These are phyloP conservation scores for Cutaneotrichosporon cavernicola DNA, from an alignment of 1,284 basidiomycete genomes.

Conservation along the genomic window DNA sequence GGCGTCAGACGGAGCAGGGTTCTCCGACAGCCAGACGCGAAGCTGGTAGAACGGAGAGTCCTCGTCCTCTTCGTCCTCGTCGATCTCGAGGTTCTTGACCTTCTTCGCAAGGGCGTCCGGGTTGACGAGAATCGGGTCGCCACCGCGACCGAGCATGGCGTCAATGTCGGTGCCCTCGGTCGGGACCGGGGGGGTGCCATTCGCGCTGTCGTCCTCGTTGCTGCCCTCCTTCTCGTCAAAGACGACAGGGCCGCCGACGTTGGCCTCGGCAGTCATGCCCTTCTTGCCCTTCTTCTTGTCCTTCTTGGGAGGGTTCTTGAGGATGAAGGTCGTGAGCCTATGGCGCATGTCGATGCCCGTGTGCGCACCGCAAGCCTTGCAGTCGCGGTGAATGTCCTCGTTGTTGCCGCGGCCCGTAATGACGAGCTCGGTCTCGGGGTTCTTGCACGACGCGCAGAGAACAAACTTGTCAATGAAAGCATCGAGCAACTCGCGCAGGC, in stretches of 20 bases:
- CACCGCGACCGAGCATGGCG: slow-evolving; percentile 35
- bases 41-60: slow-evolving; percentile 84
- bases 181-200: slow-evolving; percentile 31
- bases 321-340: slow-evolving; percentile 92
- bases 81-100: slow-evolving; percentile 73
- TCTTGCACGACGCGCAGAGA: slow-evolving; percentile 96
- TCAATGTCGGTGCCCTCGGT: slow-evolving; percentile 48
- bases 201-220: slow-evolving; percentile 26
- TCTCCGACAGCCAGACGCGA: slow-evolving; percentile 82
- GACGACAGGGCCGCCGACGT: slow-evolving; percentile 48
- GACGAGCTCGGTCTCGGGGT: slow-evolving; percentile 96
- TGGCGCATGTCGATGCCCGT: slow-evolving; percentile 94
- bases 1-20: slow-evolving; percentile 58
- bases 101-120: slow-evolving; percentile 68
- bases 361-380: slow-evolving; percentile 95
- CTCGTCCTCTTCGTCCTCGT: slow-evolving; percentile 77
- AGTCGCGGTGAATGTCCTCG: slow-evolving; percentile 90
- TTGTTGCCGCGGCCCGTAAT: slow-evolving; percentile 67
- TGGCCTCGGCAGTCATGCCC: slow-evolving; percentile 51
- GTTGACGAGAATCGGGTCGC: slow-evolving; percentile 42
- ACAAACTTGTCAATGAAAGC: slow-evolving; percentile 98
- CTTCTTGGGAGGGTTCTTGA: slow-evolving; percentile 87
- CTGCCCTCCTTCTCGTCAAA: slow-evolving; percentile 44
- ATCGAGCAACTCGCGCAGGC: slow-evolving; percentile 93
- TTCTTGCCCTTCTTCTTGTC: slow-evolving; percentile 65